phyloP scores from a whole-genome alignment of 1,284 basidiomycete genomes.

The Malassezia equina region DNA sequence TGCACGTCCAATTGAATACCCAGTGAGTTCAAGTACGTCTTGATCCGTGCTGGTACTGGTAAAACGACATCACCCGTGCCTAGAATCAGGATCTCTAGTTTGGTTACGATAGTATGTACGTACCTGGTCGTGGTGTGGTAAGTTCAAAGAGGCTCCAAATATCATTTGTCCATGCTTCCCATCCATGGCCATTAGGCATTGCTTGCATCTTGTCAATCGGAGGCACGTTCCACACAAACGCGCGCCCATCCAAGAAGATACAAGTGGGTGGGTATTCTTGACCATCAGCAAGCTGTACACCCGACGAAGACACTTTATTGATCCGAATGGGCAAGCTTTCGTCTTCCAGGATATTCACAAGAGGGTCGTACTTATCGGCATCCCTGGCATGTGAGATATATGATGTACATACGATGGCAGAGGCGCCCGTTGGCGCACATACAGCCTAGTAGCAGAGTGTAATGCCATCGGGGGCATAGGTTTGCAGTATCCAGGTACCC shows the following conservation, averaged over 20 bases:
- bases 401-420: not conserved
- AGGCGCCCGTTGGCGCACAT: not conserved
- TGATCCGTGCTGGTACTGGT: slow-evolving; percentile 61
- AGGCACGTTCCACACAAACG: slow-evolving; percentile 79
- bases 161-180: slow-evolving; percentile 58
- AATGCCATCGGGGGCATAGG: not conserved
- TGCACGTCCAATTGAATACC: slow-evolving; percentile 83
- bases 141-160: slow-evolving; percentile 71
- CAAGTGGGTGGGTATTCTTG: slow-evolving; percentile 64
- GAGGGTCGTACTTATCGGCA: not conserved
- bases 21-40: slow-evolving; percentile 60
- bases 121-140: slow-evolving; percentile 74
- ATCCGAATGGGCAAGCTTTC: slow-evolving; percentile 12
- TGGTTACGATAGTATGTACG: slow-evolving; percentile 30
- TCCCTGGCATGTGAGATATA: not conserved
- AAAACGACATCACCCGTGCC: slow-evolving; percentile 68
- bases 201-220: slow-evolving; percentile 51
- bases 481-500: not conserved
- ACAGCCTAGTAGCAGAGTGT: not conserved
- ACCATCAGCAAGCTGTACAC: slow-evolving; percentile 50
- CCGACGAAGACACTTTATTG: slow-evolving; percentile 2
- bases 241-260: slow-evolving; percentile 71
- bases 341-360: slow-evolving; percentile 14
- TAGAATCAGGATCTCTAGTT: slow-evolving; percentile 70
- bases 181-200: slow-evolving; percentile 44